These are phyloP conservation scores for Cordia subcordata DNA, from an alignment of 257 asterid genomes.

Conservation along the genomic window DNA sequence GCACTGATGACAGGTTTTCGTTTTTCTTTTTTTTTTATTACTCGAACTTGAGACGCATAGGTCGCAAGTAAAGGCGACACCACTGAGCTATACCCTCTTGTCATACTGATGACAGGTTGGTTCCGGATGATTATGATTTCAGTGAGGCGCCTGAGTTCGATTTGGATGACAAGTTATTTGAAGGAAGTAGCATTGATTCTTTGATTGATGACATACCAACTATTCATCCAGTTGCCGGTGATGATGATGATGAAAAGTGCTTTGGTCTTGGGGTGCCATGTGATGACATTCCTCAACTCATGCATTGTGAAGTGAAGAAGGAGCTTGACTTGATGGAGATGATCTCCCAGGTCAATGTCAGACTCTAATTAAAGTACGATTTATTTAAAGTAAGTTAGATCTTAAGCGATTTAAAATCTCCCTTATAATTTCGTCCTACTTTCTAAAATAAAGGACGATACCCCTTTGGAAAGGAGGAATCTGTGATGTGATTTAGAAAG, in stretches of 20 bases:
- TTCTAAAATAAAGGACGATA: too few species aligned
- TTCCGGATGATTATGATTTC: conserved; percentile 16
- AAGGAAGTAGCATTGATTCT: conserved; percentile 14
- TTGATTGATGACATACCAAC: conserved; percentile 10
- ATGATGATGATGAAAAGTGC: conserved; percentile 7
- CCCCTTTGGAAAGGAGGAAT: too few species aligned
- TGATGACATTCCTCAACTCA: conserved; percentile 15
- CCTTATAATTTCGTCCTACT: too few species aligned
- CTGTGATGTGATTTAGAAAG: too few species aligned
- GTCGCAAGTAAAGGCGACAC: too few species aligned
- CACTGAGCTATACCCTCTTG: too few species aligned
- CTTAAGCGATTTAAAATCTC: too few species aligned
- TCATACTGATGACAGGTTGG: neutral
- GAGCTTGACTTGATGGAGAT: conserved; percentile 47
- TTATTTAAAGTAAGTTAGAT: too few species aligned
- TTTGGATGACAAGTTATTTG: conserved; percentile 27
- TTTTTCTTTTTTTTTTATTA: too few species aligned
- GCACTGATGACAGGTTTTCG: neutral
- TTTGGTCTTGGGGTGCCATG: conserved; percentile 20
- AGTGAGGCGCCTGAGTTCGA: conserved; percentile 22
- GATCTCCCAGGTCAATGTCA: conserved; percentile 25
- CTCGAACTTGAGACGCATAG: too few species aligned
- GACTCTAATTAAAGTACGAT: too few species aligned
- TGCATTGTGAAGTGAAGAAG: conserved; percentile 28
- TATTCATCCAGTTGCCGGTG: conserved; percentile 7